Base-by-base conservation (phyloP, 1,284 basidiomycete genomes). In the Agaricales sp. region DNA sequence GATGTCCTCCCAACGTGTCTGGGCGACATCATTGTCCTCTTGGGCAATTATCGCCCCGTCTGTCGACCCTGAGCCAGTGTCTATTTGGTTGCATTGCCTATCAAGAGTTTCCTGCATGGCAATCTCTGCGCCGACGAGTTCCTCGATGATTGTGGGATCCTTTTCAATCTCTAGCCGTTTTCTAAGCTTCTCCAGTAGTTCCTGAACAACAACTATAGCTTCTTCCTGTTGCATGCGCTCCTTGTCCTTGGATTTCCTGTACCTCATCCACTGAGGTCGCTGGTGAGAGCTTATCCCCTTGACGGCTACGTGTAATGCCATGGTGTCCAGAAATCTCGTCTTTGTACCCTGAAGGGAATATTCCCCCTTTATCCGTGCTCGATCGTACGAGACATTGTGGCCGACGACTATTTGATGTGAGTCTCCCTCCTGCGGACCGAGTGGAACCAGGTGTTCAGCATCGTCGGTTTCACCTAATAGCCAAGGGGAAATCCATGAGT, bases 401-500 rank as follows among this genome's bases (percentile, higher is more conserved):
- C 95, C 94, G 12, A 99, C 80, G 24, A 96, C 71, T 19, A 98
- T 65, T 4, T 85, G 76, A 0, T 81, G 71, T 0, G 61, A 55
- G 22, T 61, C 54, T 3, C 72, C 62, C 50, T 74, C 67, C 4
- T n/a, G 4, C 13, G 39, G 39, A 41, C 87, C 87, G 2, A 94
- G 56, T 0, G 90, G 83, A 48, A 95, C 82, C 45, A 95, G 70
- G 41, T 94, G 93, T 45, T 79, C 71, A 1, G 77, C 72, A 44
- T 80, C 70, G 1, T 70, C 62, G 2, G 81, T 73, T 54, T 86
- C 76, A 11, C 79, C 79, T 3, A 97, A 75, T 3, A 99, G 69
- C 82, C 92, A 95, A 0, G 95, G 95, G 1, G 89, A 94, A 51
- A 97, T 78, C 95, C 96, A 99, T 3, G 82, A 81, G 62, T 99